Percentiles rank a stretch among this genome's conserved stretches.
Conservation (phyloP, 2,329 filamentous ascomycete species). For the Hawksworthiomyces lignivorus region DNA sequence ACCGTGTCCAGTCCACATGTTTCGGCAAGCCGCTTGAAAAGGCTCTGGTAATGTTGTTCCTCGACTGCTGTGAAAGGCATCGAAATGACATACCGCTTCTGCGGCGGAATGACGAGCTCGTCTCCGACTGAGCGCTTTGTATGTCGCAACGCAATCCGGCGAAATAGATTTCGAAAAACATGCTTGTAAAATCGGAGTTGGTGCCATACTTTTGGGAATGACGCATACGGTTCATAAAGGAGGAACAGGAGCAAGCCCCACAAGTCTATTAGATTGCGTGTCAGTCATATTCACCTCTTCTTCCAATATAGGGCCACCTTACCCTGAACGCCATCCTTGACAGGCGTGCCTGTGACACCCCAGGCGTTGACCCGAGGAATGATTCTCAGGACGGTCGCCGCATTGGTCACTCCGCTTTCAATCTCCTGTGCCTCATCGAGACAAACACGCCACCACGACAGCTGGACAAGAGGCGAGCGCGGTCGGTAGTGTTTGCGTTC, state of each 20-base stretch:
- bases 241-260: conserved; percentile 77
- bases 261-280: conserved; percentile 57
- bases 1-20: conserved; percentile 57
- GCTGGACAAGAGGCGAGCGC: conserved; percentile 68
- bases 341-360: conserved; percentile 86
- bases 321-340: conserved; percentile 53
- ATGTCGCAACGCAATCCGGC: conserved; percentile 68
- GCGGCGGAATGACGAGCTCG: conserved; percentile 71
- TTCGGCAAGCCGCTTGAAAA: conserved; percentile 69
- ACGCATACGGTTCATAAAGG: conserved; percentile 67
- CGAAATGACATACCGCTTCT: conserved; percentile 80
- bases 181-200: conserved; percentile 53
- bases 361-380: conserved; percentile 83
- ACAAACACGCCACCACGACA: conserved; percentile 82
- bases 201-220: conserved; percentile 58
- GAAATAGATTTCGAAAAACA: conserved; percentile 63
- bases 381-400: conserved; percentile 69
- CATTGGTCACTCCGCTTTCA: conserved; percentile 77
- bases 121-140: conserved; percentile 73
- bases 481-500: conserved; percentile 57
- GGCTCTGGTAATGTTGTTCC: conserved; percentile 74
- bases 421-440: conserved; percentile 85
- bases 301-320: too few species aligned
- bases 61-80: conserved; percentile 87
- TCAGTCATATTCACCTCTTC: too few species aligned